Conservation (phyloP, 306 rosid species). For the Senna siamea region DNA sequence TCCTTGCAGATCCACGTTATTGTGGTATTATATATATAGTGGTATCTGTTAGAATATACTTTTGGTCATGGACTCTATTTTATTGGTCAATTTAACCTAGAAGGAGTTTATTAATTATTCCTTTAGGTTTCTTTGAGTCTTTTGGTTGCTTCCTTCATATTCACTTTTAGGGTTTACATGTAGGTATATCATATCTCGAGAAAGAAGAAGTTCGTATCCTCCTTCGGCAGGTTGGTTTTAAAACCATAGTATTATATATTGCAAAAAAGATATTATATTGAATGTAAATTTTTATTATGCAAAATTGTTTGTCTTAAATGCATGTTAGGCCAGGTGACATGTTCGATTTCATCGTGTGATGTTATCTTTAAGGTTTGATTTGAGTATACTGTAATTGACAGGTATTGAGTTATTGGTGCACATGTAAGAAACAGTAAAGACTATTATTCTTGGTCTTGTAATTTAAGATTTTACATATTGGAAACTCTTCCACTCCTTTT, state of each 20-base stretch:
- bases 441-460: slow-evolving; percentile 9
- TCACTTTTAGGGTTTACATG: slow-evolving; percentile 49
- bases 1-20: slow-evolving; percentile 96
- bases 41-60: slow-evolving; percentile 53
- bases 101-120: slow-evolving; percentile 31
- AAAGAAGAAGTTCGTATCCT: slow-evolving; percentile 97
- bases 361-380: slow-evolving; percentile 29
- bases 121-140: slow-evolving; percentile 38
- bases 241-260: slow-evolving; percentile 31
- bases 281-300: not conserved
- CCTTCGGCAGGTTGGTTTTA: slow-evolving; percentile 84
- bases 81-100: slow-evolving; percentile 30
- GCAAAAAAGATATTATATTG: not conserved
- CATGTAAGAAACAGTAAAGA: slow-evolving; percentile 21
- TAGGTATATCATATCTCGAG: slow-evolving; percentile 89
- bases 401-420: not conserved
- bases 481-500: slow-evolving; percentile 14
- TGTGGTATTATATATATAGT: slow-evolving; percentile 74
- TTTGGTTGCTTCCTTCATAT: slow-evolving; percentile 36
- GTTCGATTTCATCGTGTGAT: slow-evolving; percentile 26
- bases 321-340: not conserved
- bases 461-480: slow-evolving; percentile 16
- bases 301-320: slow-evolving; percentile 16
- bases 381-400: not conserved
- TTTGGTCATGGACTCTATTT: slow-evolving; percentile 29